A percentile compares a stretch with the other conserved stretches of the same genome.
Evolutionary conservation across 768 basidiomycete species (phyloP).

Genomic region (Psilocybe tampanensis): DNA sequence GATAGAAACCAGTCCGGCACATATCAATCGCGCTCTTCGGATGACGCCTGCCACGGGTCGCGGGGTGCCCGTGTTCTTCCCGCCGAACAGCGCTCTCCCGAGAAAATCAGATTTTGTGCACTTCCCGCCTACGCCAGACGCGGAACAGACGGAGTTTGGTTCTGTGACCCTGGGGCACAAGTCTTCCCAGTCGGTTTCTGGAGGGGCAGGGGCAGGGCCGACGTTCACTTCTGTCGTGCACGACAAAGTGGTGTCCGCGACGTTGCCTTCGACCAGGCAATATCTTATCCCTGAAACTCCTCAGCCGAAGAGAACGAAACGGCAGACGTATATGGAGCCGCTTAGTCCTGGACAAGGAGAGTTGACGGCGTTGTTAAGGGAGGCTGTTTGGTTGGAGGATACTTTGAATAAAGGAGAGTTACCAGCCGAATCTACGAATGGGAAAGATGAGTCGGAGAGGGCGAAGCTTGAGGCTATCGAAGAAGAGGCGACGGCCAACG

Average conservation of each 20-base stretch:
- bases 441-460: conserved; percentile 19
- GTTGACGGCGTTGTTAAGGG: conserved; percentile 53
- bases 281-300: conserved; percentile 30
- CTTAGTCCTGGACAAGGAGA: conserved; percentile 54
- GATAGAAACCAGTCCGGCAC: conserved; percentile 40
- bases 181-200: conserved; percentile 25
- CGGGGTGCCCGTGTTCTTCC: conserved; percentile 38
- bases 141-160: conserved; percentile 8
- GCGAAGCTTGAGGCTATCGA: conserved; percentile 17
- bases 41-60: conserved; percentile 39
- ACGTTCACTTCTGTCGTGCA: conserved; percentile 63
- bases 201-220: conserved; percentile 13
- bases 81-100: conserved; percentile 22
- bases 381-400: conserved; percentile 60
- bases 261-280: conserved; percentile 15
- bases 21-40: conserved; percentile 37
- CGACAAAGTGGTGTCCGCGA: conserved; percentile 39
- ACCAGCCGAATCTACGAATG: conserved; percentile 34
- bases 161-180: conserved; percentile 18
- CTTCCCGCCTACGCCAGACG: conserved; percentile 40
- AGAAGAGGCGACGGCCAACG: conserved; percentile 19
- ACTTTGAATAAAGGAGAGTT: conserved; percentile 52
- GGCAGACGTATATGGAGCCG: conserved; percentile 33
- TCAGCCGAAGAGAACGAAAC: conserved; percentile 29
- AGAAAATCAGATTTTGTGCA: conserved; percentile 35